These are phyloP conservation scores for Pythium scleroteichum DNA, from an alignment of 352 stramenopile species.

Conservation along the genomic window DNA sequence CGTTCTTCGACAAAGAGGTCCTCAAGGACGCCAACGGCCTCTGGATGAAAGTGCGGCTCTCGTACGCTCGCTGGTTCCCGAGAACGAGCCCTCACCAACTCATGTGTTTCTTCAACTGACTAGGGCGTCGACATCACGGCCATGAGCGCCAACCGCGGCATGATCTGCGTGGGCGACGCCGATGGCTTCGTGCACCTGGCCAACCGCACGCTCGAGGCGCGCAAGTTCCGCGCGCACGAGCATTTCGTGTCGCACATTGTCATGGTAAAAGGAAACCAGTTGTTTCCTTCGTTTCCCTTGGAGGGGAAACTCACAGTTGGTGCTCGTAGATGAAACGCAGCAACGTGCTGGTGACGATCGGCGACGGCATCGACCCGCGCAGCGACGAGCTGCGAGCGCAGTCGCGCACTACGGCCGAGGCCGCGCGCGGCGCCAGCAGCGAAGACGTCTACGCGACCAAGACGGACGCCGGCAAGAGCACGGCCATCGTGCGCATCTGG, in stretches of 20 bases:
- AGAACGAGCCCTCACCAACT: neutral
- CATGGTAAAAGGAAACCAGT: slow-evolving; percentile 54
- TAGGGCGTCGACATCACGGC: slow-evolving; percentile 84
- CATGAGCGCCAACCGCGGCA: slow-evolving; percentile 86
- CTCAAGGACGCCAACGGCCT: slow-evolving; percentile 80
- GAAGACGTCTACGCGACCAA: slow-evolving; percentile 66
- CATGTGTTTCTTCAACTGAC: neutral
- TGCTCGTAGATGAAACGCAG: slow-evolving; percentile 79
- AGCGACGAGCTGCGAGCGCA: slow-evolving; percentile 74
- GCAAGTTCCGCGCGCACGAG: slow-evolving; percentile 84
- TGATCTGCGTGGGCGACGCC: slow-evolving; percentile 83
- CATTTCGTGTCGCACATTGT: slow-evolving; percentile 88
- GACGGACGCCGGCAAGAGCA: slow-evolving; percentile 56
- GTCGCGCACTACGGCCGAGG: slow-evolving; percentile 79
- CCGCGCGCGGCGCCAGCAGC: slow-evolving; percentile 43
- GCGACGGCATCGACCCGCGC: slow-evolving; percentile 81
- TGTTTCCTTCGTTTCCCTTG: neutral
- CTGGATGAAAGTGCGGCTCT: slow-evolving; percentile 77
- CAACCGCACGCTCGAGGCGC: slow-evolving; percentile 79
- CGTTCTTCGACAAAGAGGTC: slow-evolving; percentile 89
- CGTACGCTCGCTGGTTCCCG: neutral
- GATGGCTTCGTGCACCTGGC: slow-evolving; percentile 84
- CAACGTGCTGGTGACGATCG: slow-evolving; percentile 86
- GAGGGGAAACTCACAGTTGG: neutral
- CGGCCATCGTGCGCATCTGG: slow-evolving; percentile 82